A percentile compares a stretch with the other conserved stretches of the same genome.
These are phyloP conservation scores for Trametes cingulata DNA, from an alignment of 768 basidiomycete genomes.

Conservation along the genomic window DNA sequence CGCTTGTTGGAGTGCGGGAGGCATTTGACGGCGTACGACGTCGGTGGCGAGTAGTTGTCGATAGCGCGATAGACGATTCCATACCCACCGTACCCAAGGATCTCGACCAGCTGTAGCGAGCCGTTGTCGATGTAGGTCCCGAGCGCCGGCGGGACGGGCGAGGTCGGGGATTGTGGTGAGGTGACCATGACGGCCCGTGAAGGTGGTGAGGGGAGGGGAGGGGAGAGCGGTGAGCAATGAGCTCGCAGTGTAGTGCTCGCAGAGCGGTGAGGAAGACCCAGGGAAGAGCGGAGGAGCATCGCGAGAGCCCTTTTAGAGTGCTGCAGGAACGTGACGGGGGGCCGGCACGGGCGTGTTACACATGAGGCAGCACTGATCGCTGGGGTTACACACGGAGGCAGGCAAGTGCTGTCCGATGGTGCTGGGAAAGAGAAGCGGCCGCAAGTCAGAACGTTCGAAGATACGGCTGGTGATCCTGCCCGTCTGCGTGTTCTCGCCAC, in stretches of 20 bases:
- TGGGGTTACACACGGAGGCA: constrained; percentile 20
- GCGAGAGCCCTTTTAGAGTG: constrained; percentile 29
- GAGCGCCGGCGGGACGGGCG: constrained; percentile 52
- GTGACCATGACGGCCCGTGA: constrained; percentile 28
- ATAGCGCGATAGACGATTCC: constrained; percentile 93
- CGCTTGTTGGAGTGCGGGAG: constrained; percentile 57
- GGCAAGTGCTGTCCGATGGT: constrained; percentile 17
- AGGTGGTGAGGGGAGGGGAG: constrained; percentile 10
- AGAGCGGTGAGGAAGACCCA: constrained; percentile 32
- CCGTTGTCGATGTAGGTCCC: constrained; percentile 85
- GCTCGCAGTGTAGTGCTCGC: constrained; percentile 24
- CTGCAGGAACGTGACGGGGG: constrained; percentile 33
- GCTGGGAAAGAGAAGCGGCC: constrained; percentile 20
- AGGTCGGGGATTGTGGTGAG: constrained; percentile 35
- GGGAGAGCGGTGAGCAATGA: constrained; percentile 21
- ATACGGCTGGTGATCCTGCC: constrained; percentile 25
- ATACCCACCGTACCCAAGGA: constrained; percentile 92
- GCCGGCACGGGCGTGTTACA: constrained; percentile 34
- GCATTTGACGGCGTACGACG: constrained; percentile 90
- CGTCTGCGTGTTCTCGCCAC: constrained; percentile 17
- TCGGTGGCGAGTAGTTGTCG: constrained; percentile 47
- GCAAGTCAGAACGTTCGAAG: constrained; percentile 19
- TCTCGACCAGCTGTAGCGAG: constrained; percentile 77
- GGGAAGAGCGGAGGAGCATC: constrained; percentile 20
- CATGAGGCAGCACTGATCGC: constrained; percentile 35